A percentile compares a stretch with the other conserved stretches of the same genome.
Evolutionary conservation across 306 rosid species (phyloP).

Genomic region (Astragalus glycyphyllos): DNA sequence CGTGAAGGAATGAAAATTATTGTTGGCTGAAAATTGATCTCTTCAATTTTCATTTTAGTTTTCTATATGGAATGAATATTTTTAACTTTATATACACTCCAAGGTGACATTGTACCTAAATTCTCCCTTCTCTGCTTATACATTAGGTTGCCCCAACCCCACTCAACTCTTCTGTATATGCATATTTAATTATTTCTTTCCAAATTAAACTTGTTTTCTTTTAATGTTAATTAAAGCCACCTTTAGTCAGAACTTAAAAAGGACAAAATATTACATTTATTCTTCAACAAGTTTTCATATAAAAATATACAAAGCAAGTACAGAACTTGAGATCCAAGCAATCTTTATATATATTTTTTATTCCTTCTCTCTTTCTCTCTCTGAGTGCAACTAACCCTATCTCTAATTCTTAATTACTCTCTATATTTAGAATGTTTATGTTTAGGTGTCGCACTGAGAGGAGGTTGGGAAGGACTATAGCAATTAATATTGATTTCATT

Average conservation of each 20-base stretch:
- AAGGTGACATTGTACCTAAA: slow-evolving; percentile 78
- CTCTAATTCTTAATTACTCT: slow-evolving; percentile 42
- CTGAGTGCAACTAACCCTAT: slow-evolving; percentile 51
- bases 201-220: slow-evolving; percentile 36
- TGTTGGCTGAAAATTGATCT: slow-evolving; percentile 54
- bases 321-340: slow-evolving; percentile 79
- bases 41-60: slow-evolving; percentile 23
- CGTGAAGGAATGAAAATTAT: slow-evolving; percentile 71
- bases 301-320: slow-evolving; percentile 49
- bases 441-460: slow-evolving; percentile 48
- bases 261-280: slow-evolving; percentile 61
- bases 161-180: slow-evolving; percentile 57
- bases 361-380: slow-evolving; percentile 12
- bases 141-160: slow-evolving; percentile 69
- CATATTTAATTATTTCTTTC: slow-evolving; percentile 39
- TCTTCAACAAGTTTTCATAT: slow-evolving; percentile 68
- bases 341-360: slow-evolving; percentile 33
- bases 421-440: slow-evolving; percentile 44
- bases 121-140: slow-evolving; percentile 47
- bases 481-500: slow-evolving; percentile 26
- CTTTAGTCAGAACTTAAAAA: slow-evolving; percentile 57
- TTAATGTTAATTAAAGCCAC: slow-evolving; percentile 51
- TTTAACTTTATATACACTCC: slow-evolving; percentile 73
- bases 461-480: slow-evolving; percentile 36
- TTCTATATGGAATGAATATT: slow-evolving; percentile 38